A percentile compares a stretch with the other conserved stretches of the same genome.
These are phyloP conservation scores for Phytopythium ostracodes DNA, from an alignment of 352 stramenopile species.

Conservation along the genomic window DNA sequence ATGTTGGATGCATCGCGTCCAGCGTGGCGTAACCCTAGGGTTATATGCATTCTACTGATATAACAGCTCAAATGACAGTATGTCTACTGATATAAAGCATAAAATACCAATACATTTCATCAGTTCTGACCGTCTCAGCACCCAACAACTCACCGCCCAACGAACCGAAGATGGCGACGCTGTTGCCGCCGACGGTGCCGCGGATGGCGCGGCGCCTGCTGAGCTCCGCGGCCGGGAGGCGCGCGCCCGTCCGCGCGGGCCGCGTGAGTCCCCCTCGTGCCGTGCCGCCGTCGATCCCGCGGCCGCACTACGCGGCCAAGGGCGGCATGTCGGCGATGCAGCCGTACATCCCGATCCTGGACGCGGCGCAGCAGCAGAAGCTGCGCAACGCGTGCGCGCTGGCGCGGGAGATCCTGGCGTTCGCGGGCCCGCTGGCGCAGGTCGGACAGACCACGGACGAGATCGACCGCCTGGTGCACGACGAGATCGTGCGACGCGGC, in stretches of 20 bases:
- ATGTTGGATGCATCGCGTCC: too few species aligned
- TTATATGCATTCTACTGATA: background rate
- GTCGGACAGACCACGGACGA: constrained; percentile 91
- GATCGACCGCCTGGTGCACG: constrained; percentile 92
- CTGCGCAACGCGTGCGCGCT: constrained; percentile 70
- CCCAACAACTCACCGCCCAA: background rate
- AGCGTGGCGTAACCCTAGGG: too few species aligned
- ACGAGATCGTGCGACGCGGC: constrained; percentile 79
- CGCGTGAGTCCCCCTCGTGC: constrained; percentile 38
- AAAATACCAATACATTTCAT: background rate
- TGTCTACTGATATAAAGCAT: background rate
- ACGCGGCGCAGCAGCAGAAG: constrained; percentile 53
- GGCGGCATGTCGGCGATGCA: constrained; percentile 65
- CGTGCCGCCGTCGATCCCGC: constrained; percentile 51
- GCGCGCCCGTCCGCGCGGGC: constrained; percentile 39
- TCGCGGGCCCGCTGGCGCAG: constrained; percentile 66
- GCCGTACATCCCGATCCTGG: constrained; percentile 76
- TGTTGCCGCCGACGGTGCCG: constrained; percentile 1
- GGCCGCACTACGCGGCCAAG: constrained; percentile 57
- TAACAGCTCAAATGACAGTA: background rate
- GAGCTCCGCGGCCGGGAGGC: constrained; percentile 16
- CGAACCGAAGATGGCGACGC: background rate
- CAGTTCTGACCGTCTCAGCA: background rate
- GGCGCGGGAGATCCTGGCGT: constrained; percentile 76
- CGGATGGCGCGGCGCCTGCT: constrained; percentile 25